Percentiles rank a stretch among this genome's conserved stretches.
These are phyloP conservation scores for Bjerkandera adusta DNA, from an alignment of 1,284 basidiomycete species.

Conservation along the genomic window DNA sequence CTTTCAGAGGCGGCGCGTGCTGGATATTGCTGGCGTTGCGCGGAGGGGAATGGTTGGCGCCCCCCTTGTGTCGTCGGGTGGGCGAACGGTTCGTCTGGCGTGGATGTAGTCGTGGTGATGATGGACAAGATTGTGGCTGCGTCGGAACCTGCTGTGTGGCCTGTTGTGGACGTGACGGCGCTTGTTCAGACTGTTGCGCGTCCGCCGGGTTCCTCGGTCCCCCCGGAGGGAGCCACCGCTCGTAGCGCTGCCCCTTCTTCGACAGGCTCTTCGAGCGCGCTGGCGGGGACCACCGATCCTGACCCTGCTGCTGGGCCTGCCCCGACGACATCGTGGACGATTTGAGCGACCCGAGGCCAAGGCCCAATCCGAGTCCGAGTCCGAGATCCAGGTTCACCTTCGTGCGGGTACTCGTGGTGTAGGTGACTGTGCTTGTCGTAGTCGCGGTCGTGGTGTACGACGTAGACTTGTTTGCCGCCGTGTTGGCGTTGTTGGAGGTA, in stretches of 20 bases:
- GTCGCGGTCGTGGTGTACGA: slow-evolving; percentile 7
- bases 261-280: no score
- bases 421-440: slow-evolving; percentile 10
- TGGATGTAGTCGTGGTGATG: slow-evolving; percentile 1
- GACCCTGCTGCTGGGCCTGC: no score
- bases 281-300: no score
- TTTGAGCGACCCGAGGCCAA: no score
- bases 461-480: slow-evolving; percentile 7
- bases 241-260: slow-evolving; percentile 1
- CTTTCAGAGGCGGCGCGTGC: neutral
- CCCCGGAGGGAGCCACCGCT: neutral
- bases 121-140: slow-evolving; percentile 2
- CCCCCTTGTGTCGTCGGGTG: no score
- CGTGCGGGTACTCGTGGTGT: slow-evolving; percentile 3
- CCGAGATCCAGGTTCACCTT: no score
- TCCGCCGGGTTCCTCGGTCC: neutral
- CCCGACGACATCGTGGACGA: no score
- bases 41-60: no score
- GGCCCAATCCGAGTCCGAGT: no score
- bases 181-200: neutral
- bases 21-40: no score
- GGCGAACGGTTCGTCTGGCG: slow-evolving; percentile 7
- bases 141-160: neutral
- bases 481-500: slow-evolving; percentile 2
- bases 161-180: slow-evolving; percentile 2